Percentiles rank a stretch among this genome's conserved stretches.
These are phyloP conservation scores for Heliamphora exappendiculata DNA, from an alignment of 148 eudicot species.

Conservation along the genomic window DNA sequence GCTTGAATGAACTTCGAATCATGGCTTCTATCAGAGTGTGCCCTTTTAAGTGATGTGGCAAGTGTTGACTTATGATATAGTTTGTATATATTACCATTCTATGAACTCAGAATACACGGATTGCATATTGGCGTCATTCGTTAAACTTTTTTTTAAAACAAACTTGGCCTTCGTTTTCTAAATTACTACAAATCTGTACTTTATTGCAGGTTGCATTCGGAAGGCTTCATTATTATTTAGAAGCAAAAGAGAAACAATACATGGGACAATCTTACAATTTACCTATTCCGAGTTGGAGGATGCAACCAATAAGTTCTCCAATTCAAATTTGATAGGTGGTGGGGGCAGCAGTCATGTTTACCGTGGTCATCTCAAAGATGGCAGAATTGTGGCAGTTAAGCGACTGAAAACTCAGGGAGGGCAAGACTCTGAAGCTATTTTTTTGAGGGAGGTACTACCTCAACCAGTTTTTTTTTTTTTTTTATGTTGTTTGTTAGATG, in stretches of 20 bases:
- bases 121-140: neutral
- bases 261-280: slow-evolving; percentile 54
- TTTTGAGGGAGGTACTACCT: slow-evolving; percentile 61
- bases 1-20: neutral
- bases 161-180: neutral
- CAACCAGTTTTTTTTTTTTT: slow-evolving; percentile 5
- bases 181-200: neutral
- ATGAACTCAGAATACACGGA: neutral
- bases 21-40: neutral
- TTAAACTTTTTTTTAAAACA: neutral
- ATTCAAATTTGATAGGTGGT: slow-evolving; percentile 66
- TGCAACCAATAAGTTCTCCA: slow-evolving; percentile 75
- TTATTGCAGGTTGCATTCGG: slow-evolving; percentile 53
- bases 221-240: slow-evolving; percentile 39
- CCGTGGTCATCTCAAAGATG: slow-evolving; percentile 66
- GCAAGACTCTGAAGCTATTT: slow-evolving; percentile 56
- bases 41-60: neutral
- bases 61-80: neutral
- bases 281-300: slow-evolving; percentile 72
- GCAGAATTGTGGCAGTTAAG: slow-evolving; percentile 70
- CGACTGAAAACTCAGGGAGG: slow-evolving; percentile 49
- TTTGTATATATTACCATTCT: neutral
- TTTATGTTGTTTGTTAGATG: neutral
- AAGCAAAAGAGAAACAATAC: slow-evolving; percentile 34
- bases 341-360: slow-evolving; percentile 95